Evolutionary conservation across 2,329 filamentous ascomycete species (phyloP), one percentile per base, ranked within the genome.

Genomic region (Cyanodermella asteris): DNA sequence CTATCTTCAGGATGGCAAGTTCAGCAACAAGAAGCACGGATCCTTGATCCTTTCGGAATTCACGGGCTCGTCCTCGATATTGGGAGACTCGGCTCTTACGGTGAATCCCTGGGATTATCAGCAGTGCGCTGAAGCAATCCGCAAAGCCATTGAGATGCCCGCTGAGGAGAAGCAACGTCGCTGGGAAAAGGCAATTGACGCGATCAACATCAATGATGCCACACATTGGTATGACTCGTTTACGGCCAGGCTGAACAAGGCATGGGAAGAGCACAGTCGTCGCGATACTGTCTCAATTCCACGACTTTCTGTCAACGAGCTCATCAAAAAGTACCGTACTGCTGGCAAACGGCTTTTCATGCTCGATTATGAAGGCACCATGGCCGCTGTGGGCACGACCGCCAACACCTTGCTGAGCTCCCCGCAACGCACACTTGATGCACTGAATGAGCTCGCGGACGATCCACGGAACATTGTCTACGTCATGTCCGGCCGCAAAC

Each of bases 31-130:
- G 53, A 82, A 78, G 48, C 70, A 87, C 40, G 80, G 80, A 3
- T 82, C 81, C 2, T 59, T 94, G 21, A 91, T 94, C 35, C 56
- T 94, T 27, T 91, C 80, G 34, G 84, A 94, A 45, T 94, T 94
- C 43, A 91, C 84, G 2, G 87, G 84, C 13, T 91, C 81, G 31
- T 72, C 82, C 1, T 78, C 76, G 0, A 61, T 94, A 3, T 91
- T 94, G 40, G 67, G 68, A 10, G 67, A 73, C 22, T 67, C 77
- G 30, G 74, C 87, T 34, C 61, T 94, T 9, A 64, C 77, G 0
- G 74, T 94, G 39, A 94, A 94, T 43, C 84, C 84, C 0, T 94
- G 84, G 84, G 78, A 93, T 44, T 91, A 91, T 46, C 66, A 73
- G 18, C 69, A 80, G 43, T 90, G 78, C 38, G 77, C 81, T 25